Evolutionary conservation across 2,329 filamentous ascomycete genomes (phyloP), one percentile per base, ranked within the genome.

Genomic region (Cercospora zeae-maydis): DNA sequence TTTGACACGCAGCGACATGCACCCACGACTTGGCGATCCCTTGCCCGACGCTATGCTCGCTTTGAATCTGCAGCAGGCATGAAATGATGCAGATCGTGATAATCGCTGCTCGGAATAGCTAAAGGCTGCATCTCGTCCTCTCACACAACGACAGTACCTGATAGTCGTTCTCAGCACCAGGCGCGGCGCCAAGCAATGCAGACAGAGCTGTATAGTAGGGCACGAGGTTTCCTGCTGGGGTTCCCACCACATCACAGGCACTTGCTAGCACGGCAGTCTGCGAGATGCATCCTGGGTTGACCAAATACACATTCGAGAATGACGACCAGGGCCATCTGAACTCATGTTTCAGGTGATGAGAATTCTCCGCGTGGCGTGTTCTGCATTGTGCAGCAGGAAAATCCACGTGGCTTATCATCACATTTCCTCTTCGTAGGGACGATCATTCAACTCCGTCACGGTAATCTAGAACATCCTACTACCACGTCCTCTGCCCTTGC

Each of bases 1-100:
- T 55, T 30, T 19, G 30, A 24, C 59, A 66, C 62, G 61, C 42
- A 31, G 34, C 19, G 42, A 59, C 59, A 56, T 42, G 57, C 58
- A 36, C 45, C 27, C n/a, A 16, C 42, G 51, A 39, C 27, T 62
- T 52, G 45, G 59, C 39, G 33, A 27, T 36, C 53, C 24, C 39
- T 55, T 58, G 55, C 47, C 55, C 61, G 47, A 30, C 21, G 52
- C 51, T 51, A 63, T 42, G 47, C 42, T 31, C 27, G 16, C 27
- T 33, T 27, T 11, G 24, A 37, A 30, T 52, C 49, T 33, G 49
- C 45, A 63, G 30, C 34, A 27, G 52, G 52, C n/a, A 57, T 51
- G 11, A 30, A 7, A 42, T 21, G 42, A 33, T 33, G 56, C 27
- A 52, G 49, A 63, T 52, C 61, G 31, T 34, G 49, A 33, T 42